Evolutionary conservation across 1,139 yeast species (phyloP), one percentile per base, ranked within the genome.

Genomic region (Saccharomyces hybrid): DNA sequence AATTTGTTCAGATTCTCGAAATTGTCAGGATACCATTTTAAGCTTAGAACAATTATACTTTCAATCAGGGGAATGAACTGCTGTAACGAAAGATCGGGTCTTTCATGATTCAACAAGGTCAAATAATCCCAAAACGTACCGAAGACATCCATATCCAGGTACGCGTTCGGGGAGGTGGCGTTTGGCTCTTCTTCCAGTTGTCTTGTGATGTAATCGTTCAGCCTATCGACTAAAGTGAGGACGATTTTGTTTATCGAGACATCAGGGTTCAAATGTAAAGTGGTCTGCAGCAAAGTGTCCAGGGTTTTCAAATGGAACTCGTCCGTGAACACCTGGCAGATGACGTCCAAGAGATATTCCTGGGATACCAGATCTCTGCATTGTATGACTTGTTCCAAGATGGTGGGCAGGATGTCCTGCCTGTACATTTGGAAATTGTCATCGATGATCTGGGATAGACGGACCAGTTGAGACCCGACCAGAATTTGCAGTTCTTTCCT

Each of bases 331-430:
- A 91, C 95, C 68, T 91, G 98, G 55, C 91, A 86, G 56, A 88
- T 78, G 11, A 91, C 97, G 66, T 95, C 99, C 55, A 91, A 75
- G 56, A 93, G 73, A 67, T 93, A 95, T 63, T 85, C 89, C 71
- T 93, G 99, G 3, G 99, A 97, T 59, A 93, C 79, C 46, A 84
- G 86, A 67, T 93, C 99, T 58, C 88, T 79, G 70, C 98, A 95
- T 68, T 91, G 97, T 12, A 91, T 83, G 49, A 93, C 86, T 70
- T 93, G 99, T 64, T 91, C 97, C 31, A 93, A 77, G 16, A 93
- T 78, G 0, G 83, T 79, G 0, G 98, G 97, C 59, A 93, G 77
- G 14, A 93, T 83, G 27, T 78, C 75, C 6, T 75, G 74, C 54
- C 81, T 77, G 71, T 91, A 95, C 63, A 81, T 79, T 0, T 72